Evolutionary conservation across 306 rosid species (phyloP).

Genomic region (Cicer chorassanicum): DNA sequence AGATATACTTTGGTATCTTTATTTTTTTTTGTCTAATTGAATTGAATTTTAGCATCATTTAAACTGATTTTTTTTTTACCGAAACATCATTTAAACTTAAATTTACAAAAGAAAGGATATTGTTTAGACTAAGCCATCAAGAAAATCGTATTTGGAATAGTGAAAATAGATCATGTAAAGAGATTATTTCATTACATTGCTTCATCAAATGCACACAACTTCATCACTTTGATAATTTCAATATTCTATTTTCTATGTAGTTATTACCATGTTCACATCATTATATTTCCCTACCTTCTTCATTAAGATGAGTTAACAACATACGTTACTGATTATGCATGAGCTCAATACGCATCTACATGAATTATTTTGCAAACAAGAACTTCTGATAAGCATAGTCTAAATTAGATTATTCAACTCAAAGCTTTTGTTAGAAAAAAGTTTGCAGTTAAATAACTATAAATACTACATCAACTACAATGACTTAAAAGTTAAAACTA

Average conservation of each 20-base stretch:
- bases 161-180: too few species aligned
- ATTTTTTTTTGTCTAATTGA: too few species aligned
- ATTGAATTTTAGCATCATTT: too few species aligned
- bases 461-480: slow-evolving; percentile 23
- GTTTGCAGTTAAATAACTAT: slow-evolving; percentile 34
- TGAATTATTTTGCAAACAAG: slow-evolving; percentile 33
- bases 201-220: too few species aligned
- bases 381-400: slow-evolving; percentile 25
- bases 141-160: too few species aligned
- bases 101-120: too few species aligned
- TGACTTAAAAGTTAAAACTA: slow-evolving; percentile 7
- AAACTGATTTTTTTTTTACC: too few species aligned
- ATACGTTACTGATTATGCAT: background rate
- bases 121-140: too few species aligned
- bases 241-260: background rate
- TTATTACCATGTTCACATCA: background rate
- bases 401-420: slow-evolving; percentile 34
- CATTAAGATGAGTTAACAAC: slow-evolving; percentile 2
- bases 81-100: too few species aligned
- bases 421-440: slow-evolving; percentile 35
- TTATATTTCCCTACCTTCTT: slow-evolving; percentile 2
- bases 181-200: too few species aligned
- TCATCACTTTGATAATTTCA: too few species aligned
- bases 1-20: background rate
- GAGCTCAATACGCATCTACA: background rate